Evolutionary conservation across 106 monocot genomes (phyloP), one percentile per base, ranked within the genome.

Genomic region (Dendrobium nobile): DNA sequence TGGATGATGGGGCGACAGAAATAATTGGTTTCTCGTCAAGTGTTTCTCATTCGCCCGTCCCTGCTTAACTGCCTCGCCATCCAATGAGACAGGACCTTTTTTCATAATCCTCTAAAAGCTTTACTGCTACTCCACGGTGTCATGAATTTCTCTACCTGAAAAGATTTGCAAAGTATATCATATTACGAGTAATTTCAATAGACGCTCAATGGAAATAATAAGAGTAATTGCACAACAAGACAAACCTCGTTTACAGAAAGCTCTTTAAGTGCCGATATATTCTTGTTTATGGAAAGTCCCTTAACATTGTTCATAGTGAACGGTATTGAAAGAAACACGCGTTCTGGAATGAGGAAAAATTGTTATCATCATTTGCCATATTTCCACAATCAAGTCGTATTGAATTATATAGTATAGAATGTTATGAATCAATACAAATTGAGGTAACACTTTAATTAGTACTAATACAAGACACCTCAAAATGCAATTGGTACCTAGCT

Each of bases 11-110:
- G 31, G 87, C 51, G 51, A 82, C 86, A 3, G 75, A 77, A 11
- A 86, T 16, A 33, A 92, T 91, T 54, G 91, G 89, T 75, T 95
- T 95, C 79, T 99, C 98, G 55, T 91, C 85, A 82, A n/a, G 91
- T 90, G 75, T 93, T 96, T 61, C 96, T 91, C 83, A 91, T 93
- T 64, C 91, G 82, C 5, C 89, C 96, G 77, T 96, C 96, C 48
- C 85, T 85, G 75, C 84, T 88, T 65, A 96, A 79, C 13, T 84
- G 88, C 45, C 96, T 75, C 8, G n/a, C n/a, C 80, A 54, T 96
- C 90, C 9, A 96, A 89, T 3, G 96, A 22, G 83, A 20, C 77
- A 96, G 87, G 47, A 90, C 47, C 91, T 87, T 80, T 72, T 89
- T 81, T 90, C 88, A 77, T 91, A 96, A 67, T 96, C 93, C 96